Percentiles rank a stretch among this genome's conserved stretches.
Conservation (phyloP, 129 eudicot species). For the Centrapalus pauciflorus region DNA sequence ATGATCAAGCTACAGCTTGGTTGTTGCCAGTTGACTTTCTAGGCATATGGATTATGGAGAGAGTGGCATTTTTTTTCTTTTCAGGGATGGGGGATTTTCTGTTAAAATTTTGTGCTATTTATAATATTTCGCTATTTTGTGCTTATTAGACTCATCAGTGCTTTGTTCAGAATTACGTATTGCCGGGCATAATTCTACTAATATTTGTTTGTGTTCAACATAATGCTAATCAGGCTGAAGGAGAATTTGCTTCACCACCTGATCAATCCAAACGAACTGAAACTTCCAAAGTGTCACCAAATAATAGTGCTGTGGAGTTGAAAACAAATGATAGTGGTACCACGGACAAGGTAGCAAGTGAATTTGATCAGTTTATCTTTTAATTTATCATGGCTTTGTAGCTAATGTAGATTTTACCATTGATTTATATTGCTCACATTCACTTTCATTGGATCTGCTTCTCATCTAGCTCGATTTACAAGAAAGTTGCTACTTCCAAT, state of each 20-base stretch:
- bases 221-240: constrained; percentile 16
- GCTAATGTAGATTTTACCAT: not conserved
- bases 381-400: not conserved
- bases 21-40: too few species aligned
- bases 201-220: constrained; percentile 17
- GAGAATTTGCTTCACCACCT: constrained; percentile 4
- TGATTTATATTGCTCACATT: not conserved
- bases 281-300: constrained; percentile 14
- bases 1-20: too few species aligned
- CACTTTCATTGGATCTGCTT: not conserved
- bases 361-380: not conserved
- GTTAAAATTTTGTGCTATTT: too few species aligned
- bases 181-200: not conserved
- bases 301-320: constrained; percentile 6
- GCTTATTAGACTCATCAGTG: not conserved
- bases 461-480: not conserved
- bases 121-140: not conserved
- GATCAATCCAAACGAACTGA: constrained; percentile 16
- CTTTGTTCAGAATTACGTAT: not conserved
- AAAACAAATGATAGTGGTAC: constrained; percentile 7
- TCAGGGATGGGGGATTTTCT: too few species aligned
- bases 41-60: too few species aligned
- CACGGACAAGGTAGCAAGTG: constrained; percentile 20
- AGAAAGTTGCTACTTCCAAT: not conserved
- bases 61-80: too few species aligned